Evolutionary conservation across 345 rosid genomes (phyloP).

Genomic region (Camelina neglecta): DNA sequence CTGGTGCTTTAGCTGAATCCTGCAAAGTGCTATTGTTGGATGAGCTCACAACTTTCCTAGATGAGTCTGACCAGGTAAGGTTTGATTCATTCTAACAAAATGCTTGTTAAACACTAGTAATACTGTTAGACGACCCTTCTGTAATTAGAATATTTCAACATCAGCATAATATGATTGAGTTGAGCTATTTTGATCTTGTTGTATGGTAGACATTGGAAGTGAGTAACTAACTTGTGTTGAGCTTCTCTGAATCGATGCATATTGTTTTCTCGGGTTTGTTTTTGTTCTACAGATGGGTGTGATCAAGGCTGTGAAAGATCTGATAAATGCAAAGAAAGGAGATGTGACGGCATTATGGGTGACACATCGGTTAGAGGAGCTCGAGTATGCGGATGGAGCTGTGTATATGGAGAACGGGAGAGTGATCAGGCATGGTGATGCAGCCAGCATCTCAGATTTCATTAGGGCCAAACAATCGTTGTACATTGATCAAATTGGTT

Average conservation of each 20-base stretch:
- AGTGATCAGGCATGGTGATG: conserved; percentile 68
- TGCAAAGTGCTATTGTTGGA: conserved; percentile 84
- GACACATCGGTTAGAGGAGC: conserved; percentile 93
- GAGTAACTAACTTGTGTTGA: conserved; percentile 8
- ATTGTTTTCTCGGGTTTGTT: conserved; percentile 5
- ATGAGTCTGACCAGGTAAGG: conserved; percentile 85
- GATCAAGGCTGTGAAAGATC: conserved; percentile 74
- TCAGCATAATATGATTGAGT: conserved; percentile 5
- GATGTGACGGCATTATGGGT: conserved; percentile 91
- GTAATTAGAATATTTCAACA: background rate
- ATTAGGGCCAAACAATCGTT: conserved; percentile 64
- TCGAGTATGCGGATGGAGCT: conserved; percentile 86
- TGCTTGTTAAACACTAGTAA: background rate
- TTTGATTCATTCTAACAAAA: too few species aligned
- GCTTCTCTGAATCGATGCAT: background rate
- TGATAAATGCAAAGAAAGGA: conserved; percentile 52
- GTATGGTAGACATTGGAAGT: conserved; percentile 4
- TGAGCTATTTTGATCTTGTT: conserved; percentile 18
- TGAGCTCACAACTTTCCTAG: conserved; percentile 93
- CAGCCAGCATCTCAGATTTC: conserved; percentile 57
- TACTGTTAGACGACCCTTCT: background rate
- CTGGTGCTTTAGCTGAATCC: conserved; percentile 96
- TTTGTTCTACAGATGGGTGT: conserved; percentile 66
- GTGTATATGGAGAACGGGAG: conserved; percentile 87
- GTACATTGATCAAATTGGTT: conserved; percentile 56